A percentile compares a stretch with the other conserved stretches of the same genome.
phyloP scores from a whole-genome alignment of 208 protist genomes.

The Leishmania amazonensis region DNA sequence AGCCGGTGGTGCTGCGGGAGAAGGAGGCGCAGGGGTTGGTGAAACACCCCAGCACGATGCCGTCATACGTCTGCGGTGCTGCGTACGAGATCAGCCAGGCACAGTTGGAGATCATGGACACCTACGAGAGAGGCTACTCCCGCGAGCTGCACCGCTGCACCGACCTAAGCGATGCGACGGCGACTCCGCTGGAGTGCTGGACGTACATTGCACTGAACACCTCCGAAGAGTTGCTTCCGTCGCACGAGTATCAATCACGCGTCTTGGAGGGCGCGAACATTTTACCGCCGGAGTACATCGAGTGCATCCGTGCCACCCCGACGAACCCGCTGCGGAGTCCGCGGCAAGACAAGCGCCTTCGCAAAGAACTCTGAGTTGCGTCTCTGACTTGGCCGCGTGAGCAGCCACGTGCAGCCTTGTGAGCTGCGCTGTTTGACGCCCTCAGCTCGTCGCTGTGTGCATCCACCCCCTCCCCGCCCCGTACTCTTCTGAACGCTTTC shows the following conservation, averaged over 20 bases:
- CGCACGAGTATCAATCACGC: slow-evolving; percentile 45
- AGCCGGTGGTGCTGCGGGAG: slow-evolving; percentile 29
- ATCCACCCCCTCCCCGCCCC: background rate
- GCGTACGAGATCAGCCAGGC: slow-evolving; percentile 48
- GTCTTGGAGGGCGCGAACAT: slow-evolving; percentile 54
- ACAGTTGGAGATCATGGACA: slow-evolving; percentile 56
- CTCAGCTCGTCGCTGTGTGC: background rate
- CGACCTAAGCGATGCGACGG: slow-evolving; percentile 31
- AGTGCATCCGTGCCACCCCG: slow-evolving; percentile 32
- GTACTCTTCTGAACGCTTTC: too few species aligned
- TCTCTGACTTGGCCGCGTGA: background rate
- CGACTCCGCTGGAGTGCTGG: slow-evolving; percentile 34
- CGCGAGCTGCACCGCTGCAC: slow-evolving; percentile 39
- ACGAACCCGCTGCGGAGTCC: slow-evolving; percentile 49
- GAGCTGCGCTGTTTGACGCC: background rate
- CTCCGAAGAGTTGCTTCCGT: slow-evolving; percentile 41
- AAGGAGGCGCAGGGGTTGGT: slow-evolving; percentile 32
- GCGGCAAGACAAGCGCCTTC: slow-evolving; percentile 41
- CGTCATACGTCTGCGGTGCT: slow-evolving; percentile 46
- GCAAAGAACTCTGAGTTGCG: slow-evolving; percentile 36
- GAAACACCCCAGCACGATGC: slow-evolving; percentile 36
- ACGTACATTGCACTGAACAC: slow-evolving; percentile 50
- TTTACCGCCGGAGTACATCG: slow-evolving; percentile 44
- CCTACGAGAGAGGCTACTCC: slow-evolving; percentile 42
- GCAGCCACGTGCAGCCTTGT: background rate